Conservation (phyloP, 306 rosid species). For the Cicer pinnatifidum region DNA sequence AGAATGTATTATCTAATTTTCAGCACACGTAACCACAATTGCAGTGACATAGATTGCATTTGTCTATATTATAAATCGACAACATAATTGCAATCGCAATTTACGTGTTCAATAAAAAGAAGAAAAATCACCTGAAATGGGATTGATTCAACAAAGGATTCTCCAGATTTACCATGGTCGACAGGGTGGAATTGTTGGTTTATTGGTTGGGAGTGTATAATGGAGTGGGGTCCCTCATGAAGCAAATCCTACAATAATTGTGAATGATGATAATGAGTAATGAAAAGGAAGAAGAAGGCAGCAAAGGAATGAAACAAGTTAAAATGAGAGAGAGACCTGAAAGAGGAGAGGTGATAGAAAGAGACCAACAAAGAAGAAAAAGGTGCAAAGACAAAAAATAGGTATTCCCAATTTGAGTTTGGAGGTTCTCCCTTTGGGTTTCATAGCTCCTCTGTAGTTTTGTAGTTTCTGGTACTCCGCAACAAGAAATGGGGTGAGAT, state of each 20-base stretch:
- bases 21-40: no score
- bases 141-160: constrained; percentile 44
- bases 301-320: background rate
- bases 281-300: background rate
- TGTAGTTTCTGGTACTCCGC: background rate
- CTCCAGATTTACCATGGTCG: constrained; percentile 47
- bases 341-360: constrained; percentile 39
- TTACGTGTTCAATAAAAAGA: background rate
- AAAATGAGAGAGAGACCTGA: constrained; percentile 37
- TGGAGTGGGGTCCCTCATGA: background rate
- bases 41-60: no score
- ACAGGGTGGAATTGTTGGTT: constrained; percentile 19
- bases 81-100: no score
- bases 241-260: constrained; percentile 41
- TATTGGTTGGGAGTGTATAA: constrained; percentile 23
- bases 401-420: constrained; percentile 40
- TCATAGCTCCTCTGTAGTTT: constrained; percentile 28
- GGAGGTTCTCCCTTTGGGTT: constrained; percentile 34
- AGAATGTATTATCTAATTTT: no score
- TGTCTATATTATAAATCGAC: no score
- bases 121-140: constrained; percentile 49
- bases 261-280: background rate
- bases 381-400: constrained; percentile 20
- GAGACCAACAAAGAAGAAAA: constrained; percentile 41
- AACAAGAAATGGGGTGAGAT: background rate